Percentiles rank a stretch among this genome's conserved stretches.
phyloP scores from a whole-genome alignment of 2,329 filamentous ascomycete genomes.

The Cercospora sp. region DNA sequence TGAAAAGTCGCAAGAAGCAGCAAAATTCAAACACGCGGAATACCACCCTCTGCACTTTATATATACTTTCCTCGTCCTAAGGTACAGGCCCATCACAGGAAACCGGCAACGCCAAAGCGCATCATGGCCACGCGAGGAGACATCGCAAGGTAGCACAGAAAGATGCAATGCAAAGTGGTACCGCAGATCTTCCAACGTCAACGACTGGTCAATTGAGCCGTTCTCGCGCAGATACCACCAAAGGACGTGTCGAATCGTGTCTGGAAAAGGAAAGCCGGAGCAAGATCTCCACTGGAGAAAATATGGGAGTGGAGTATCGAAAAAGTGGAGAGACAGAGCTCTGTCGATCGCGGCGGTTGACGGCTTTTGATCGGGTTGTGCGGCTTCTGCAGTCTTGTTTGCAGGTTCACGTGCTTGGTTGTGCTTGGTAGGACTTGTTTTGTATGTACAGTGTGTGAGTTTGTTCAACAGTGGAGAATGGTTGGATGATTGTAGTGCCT shows the following conservation, averaged over 20 bases:
- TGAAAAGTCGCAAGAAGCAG: neutral
- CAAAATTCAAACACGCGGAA: neutral
- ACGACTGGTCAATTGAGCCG: neutral
- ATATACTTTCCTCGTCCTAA: neutral
- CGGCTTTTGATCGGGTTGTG: constrained; percentile 2
- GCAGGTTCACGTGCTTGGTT: neutral
- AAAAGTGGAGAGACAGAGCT: neutral
- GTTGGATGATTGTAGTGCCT: neutral
- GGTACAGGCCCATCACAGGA: neutral
- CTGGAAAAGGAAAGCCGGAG: neutral
- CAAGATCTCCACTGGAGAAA: neutral
- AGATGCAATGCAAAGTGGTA: neutral
- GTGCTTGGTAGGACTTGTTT: neutral
- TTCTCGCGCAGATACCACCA: neutral
- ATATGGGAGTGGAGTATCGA: neutral
- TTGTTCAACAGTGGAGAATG: neutral
- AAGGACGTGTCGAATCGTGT: neutral
- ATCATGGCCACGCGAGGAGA: neutral
- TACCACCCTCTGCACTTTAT: neutral
- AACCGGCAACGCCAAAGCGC: neutral
- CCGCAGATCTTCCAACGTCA: constrained; percentile 1
- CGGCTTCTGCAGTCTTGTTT: neutral
- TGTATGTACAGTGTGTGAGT: neutral
- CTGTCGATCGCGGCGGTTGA: neutral
- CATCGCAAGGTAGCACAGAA: neutral